phyloP scores from a whole-genome alignment of 2,329 filamentous ascomycete genomes.

The Botrytis deweyae region DNA sequence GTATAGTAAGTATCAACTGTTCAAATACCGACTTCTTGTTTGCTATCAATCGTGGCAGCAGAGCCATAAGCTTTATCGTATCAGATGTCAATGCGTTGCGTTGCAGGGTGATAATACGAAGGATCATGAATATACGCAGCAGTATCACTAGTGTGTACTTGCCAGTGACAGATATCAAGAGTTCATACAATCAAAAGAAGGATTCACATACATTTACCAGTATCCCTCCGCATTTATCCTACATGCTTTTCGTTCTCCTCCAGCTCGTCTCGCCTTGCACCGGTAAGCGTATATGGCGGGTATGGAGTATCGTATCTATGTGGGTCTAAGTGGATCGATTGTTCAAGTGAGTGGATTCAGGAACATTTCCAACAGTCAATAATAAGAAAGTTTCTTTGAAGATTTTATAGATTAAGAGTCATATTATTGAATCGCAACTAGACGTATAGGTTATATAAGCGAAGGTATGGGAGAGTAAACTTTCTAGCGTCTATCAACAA shows the following conservation, averaged over 20 bases:
- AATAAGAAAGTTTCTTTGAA: neutral
- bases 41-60: neutral
- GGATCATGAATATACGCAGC: neutral
- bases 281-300: neutral
- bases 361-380: neutral
- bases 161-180: neutral
- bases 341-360: neutral
- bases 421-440: neutral
- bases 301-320: neutral
- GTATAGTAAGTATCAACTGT: neutral
- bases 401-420: neutral
- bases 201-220: neutral
- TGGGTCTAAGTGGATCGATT: neutral
- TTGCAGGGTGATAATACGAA: neutral
- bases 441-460: neutral
- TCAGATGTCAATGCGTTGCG: neutral
- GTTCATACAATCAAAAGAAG: neutral
- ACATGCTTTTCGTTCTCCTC: neutral
- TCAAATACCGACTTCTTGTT: neutral
- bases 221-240: neutral
- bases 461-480: neutral
- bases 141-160: neutral
- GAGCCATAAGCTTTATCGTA: neutral
- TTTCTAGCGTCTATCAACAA: neutral
- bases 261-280: neutral